phyloP scores from a whole-genome alignment of 371 early-diverging fungal genomes.

The Parasitella parasitica region DNA sequence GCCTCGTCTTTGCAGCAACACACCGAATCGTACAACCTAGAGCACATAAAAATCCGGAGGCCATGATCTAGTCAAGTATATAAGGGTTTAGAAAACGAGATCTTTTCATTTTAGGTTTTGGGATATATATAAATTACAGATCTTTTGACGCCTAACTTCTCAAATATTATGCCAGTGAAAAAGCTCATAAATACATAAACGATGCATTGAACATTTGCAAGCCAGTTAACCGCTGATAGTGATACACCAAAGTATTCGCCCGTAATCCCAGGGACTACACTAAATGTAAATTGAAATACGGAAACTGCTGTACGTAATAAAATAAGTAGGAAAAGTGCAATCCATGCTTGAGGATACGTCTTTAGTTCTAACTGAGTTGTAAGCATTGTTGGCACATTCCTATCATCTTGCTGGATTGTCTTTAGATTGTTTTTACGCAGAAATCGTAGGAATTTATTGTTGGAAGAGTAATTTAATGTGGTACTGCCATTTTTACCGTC shows the following conservation, averaged over 20 bases:
- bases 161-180: constrained; percentile 36
- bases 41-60: constrained; percentile 46
- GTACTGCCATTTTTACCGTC: background rate
- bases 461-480: background rate
- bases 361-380: background rate
- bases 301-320: constrained; percentile 28
- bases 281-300: constrained; percentile 39
- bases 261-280: constrained; percentile 27
- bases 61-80: constrained; percentile 31
- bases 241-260: constrained; percentile 24
- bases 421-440: background rate
- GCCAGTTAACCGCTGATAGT: constrained; percentile 37
- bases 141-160: constrained; percentile 30
- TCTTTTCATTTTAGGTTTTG: too few species aligned
- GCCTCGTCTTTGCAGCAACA: constrained; percentile 33
- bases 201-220: constrained; percentile 33
- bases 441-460: background rate
- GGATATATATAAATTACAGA: constrained; percentile 28
- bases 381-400: background rate
- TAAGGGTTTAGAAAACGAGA: background rate
- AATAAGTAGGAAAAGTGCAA: constrained; percentile 28
- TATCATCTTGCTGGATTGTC: background rate
- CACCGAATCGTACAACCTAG: constrained; percentile 56
- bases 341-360: constrained; percentile 44
- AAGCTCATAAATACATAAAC: constrained; percentile 34